These are phyloP conservation scores for Euptelea pleiosperma DNA, from an alignment of 164 flowering plant species.

Conservation along the genomic window DNA sequence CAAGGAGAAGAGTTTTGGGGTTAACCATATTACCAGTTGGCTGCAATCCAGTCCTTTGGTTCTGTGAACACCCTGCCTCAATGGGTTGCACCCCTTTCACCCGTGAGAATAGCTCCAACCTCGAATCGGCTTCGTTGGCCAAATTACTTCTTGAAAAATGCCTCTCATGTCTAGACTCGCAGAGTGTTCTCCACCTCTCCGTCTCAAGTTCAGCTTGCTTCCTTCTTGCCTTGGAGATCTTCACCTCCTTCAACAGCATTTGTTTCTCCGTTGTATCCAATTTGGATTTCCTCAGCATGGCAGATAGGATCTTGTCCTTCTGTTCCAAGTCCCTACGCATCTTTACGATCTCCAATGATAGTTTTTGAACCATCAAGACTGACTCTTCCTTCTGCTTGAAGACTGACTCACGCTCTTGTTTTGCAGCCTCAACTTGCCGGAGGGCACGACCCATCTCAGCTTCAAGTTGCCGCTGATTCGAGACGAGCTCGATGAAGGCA, in stretches of 20 bases:
- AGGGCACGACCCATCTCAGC: slow-evolving; percentile 78
- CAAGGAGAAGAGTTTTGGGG: slow-evolving; percentile 16
- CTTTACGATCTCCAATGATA: slow-evolving; percentile 62
- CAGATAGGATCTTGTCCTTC: slow-evolving; percentile 82
- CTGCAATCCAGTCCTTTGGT: slow-evolving; percentile 23
- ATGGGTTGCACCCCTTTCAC: slow-evolving; percentile 24
- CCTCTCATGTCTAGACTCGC: slow-evolving; percentile 49
- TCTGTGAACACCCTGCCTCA: slow-evolving; percentile 26
- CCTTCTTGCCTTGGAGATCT: slow-evolving; percentile 59
- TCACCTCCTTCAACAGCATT: slow-evolving; percentile 66
- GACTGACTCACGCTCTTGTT: slow-evolving; percentile 53
- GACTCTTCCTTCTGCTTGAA: slow-evolving; percentile 69
- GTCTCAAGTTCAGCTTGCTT: slow-evolving; percentile 66
- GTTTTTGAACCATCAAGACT: slow-evolving; percentile 47
- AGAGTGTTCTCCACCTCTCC: slow-evolving; percentile 44
- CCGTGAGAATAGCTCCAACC: slow-evolving; percentile 27
- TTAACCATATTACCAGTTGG: slow-evolving; percentile 13
- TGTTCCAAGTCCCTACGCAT: slow-evolving; percentile 73
- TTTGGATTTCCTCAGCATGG: slow-evolving; percentile 80
- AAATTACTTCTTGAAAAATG: slow-evolving; percentile 49
- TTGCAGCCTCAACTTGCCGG: slow-evolving; percentile 67
- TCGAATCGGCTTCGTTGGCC: slow-evolving; percentile 28
- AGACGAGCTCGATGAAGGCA: slow-evolving; percentile 87
- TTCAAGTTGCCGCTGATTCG: slow-evolving; percentile 85
- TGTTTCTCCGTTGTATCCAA: slow-evolving; percentile 70